phyloP scores from a whole-genome alignment of 495 filamentous ascomycete species.

The Chaetomidium leptoderma region DNA sequence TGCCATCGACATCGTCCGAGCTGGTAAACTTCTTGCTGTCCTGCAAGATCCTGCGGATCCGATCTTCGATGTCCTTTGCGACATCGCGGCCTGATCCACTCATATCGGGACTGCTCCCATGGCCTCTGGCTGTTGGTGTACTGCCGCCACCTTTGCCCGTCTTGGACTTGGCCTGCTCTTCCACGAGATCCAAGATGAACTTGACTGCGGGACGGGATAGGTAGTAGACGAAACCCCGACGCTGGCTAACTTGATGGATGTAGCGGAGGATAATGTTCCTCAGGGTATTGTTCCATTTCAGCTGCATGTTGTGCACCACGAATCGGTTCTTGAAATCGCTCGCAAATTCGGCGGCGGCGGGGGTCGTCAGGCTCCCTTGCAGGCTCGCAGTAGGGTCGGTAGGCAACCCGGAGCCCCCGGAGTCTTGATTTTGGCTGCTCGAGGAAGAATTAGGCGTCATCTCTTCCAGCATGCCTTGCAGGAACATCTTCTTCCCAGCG shows the following conservation, averaged over 20 bases:
- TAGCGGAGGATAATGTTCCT: slow-evolving; percentile 96
- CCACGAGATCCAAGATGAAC: slow-evolving; percentile 95
- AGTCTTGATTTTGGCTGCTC: slow-evolving; percentile 19
- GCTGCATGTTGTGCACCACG: slow-evolving; percentile 91
- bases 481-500: slow-evolving; percentile 68
- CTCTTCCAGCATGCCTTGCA: slow-evolving; percentile 67
- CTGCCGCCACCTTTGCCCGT: slow-evolving; percentile 38
- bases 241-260: slow-evolving; percentile 93
- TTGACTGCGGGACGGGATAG: slow-evolving; percentile 93
- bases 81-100: slow-evolving; percentile 50
- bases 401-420: slow-evolving; percentile 22
- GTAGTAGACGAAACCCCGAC: slow-evolving; percentile 96
- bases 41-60: slow-evolving; percentile 79
- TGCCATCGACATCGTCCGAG: slow-evolving; percentile 55
- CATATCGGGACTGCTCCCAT: slow-evolving; percentile 34
- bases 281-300: slow-evolving; percentile 97
- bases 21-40: slow-evolving; percentile 81
- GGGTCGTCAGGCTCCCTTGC: slow-evolving; percentile 40
- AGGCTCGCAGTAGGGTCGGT: slow-evolving; percentile 2
- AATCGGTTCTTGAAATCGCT: slow-evolving; percentile 98
- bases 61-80: slow-evolving; percentile 68
- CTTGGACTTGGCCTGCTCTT: slow-evolving; percentile 76
- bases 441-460: slow-evolving; percentile 41
- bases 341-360: slow-evolving; percentile 61
- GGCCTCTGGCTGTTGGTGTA: slow-evolving; percentile 32